Conservation (phyloP, 805 yeast genomes). For the Debaryomyces hansenii region DNA sequence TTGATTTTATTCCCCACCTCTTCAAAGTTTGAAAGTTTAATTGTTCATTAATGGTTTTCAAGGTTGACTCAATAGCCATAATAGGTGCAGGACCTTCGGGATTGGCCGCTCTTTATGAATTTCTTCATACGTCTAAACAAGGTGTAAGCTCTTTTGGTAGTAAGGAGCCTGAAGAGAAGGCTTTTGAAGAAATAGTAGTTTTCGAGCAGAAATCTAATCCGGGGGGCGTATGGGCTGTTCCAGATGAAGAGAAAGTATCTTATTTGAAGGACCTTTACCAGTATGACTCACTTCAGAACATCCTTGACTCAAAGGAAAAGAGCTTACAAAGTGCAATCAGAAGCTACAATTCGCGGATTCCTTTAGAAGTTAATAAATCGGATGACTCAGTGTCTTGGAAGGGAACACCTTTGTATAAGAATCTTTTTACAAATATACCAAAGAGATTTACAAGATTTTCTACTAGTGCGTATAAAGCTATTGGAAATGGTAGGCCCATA, state of each 20-base stretch:
- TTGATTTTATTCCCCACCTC: background rate
- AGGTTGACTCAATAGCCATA: constrained; percentile 23
- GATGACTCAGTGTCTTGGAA: constrained; percentile 32
- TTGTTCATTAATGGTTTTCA: background rate
- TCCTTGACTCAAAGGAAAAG: constrained; percentile 28
- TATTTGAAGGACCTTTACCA: constrained; percentile 6
- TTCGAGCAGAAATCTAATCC: constrained; percentile 43
- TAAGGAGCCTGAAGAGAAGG: constrained; percentile 14
- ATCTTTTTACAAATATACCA: constrained; percentile 44
- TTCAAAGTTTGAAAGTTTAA: constrained; percentile 4
- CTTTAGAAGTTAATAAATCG: constrained; percentile 16
- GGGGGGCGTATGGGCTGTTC: constrained; percentile 49
- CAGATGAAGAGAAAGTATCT: constrained; percentile 14
- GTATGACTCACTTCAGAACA: constrained; percentile 28
- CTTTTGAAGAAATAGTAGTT: constrained; percentile 36
- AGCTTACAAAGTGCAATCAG: constrained; percentile 31
- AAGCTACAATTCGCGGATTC: constrained; percentile 14
- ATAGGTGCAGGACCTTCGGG: constrained; percentile 37
- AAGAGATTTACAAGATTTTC: constrained; percentile 38
- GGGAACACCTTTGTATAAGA: constrained; percentile 36
- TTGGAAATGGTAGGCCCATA: constrained; percentile 22
- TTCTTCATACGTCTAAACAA: constrained; percentile 26
- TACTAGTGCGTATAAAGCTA: constrained; percentile 19
- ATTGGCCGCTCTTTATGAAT: constrained; percentile 31
- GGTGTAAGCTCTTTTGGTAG: constrained; percentile 24